Evolutionary conservation across 2,329 filamentous ascomycete genomes (phyloP).

Genomic region (Blastomyces parvus): DNA sequence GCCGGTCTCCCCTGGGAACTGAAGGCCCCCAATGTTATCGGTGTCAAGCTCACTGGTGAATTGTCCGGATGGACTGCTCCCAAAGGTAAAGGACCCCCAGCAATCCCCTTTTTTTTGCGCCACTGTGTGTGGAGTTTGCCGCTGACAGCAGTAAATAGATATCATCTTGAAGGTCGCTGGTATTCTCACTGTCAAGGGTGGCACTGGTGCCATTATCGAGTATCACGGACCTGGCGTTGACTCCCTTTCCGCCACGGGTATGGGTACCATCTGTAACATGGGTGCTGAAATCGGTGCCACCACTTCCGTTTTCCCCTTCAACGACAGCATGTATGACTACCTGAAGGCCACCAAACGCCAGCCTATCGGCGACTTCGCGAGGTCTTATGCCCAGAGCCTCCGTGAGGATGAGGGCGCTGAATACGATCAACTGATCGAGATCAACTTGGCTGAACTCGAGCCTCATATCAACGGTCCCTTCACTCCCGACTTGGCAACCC

Average conservation of each 20-base stretch:
- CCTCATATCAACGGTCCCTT: constrained; percentile 98
- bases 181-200: constrained; percentile 94
- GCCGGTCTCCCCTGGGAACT: constrained; percentile 94
- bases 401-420: constrained; percentile 80
- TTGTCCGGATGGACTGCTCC: constrained; percentile 85
- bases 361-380: constrained; percentile 83
- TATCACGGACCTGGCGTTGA: constrained; percentile 60
- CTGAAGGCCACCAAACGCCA: constrained; percentile 81
- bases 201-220: constrained; percentile 70
- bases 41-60: constrained; percentile 85
- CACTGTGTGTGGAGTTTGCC: background rate
- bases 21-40: constrained; percentile 94
- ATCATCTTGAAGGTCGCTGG: constrained; percentile 97
- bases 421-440: constrained; percentile 93
- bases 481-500: constrained; percentile 94
- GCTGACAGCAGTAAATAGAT: constrained; percentile 44
- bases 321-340: constrained; percentile 96
- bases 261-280: constrained; percentile 72
- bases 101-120: background rate
- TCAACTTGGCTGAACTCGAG: constrained; percentile 90
- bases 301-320: constrained; percentile 94
- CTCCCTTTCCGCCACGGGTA: constrained; percentile 69
- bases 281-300: constrained; percentile 61
- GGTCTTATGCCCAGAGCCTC: constrained; percentile 74
- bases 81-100: constrained; percentile 56